Conservation (phyloP, 305 asterid species). For the Coffea humblotiana region DNA sequence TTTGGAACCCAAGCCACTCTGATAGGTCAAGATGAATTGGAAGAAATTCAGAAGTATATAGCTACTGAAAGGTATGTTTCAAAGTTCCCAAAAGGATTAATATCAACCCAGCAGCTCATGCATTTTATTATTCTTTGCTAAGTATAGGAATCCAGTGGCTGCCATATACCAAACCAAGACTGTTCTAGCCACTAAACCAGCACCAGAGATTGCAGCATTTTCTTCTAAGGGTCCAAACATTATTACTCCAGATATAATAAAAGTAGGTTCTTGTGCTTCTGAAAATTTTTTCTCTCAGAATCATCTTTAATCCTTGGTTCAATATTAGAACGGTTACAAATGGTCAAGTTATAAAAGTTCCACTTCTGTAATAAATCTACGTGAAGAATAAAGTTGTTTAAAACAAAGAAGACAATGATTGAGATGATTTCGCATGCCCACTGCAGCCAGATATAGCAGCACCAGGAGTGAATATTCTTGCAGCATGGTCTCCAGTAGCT, state of each 20-base stretch:
- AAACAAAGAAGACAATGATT: no score
- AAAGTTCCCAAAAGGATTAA: neutral
- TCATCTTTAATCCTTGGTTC: neutral
- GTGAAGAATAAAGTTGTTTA: no score
- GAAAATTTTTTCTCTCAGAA: neutral
- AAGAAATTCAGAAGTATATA: conserved; percentile 42
- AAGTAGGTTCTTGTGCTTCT: conserved; percentile 33
- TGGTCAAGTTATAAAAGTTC: neutral
- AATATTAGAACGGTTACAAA: no score
- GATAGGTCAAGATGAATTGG: conserved; percentile 42
- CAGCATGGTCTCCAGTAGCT: conserved; percentile 67
- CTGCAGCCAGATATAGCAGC: conserved; percentile 67
- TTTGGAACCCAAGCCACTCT: conserved; percentile 39
- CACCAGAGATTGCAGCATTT: conserved; percentile 54
- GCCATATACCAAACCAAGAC: conserved; percentile 43
- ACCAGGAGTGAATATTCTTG: conserved; percentile 61
- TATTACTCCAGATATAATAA: conserved; percentile 48
- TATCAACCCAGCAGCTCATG: neutral
- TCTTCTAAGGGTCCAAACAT: conserved; percentile 57
- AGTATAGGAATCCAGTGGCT: conserved; percentile 51
- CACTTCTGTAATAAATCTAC: no score
- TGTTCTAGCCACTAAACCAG: conserved; percentile 33
- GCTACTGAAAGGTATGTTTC: conserved; percentile 38
- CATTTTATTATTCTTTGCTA: neutral
- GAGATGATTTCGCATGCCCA: neutral